Base-by-base conservation (phyloP, 169 alveolate genomes). In the Cryptosporidium muris region DNA sequence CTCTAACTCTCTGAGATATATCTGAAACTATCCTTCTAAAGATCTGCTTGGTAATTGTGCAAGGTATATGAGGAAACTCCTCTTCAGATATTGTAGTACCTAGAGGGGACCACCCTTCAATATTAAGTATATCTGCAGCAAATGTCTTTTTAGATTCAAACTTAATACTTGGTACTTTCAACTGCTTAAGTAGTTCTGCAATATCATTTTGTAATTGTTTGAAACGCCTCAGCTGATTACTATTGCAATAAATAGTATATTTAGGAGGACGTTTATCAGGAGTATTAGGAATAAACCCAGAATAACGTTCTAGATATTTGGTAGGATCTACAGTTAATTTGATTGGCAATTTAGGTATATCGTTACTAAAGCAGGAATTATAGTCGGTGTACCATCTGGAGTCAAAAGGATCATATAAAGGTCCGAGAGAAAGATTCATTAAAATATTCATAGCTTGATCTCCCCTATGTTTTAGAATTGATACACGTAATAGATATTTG, bases 81-180 rank as follows among this genome's bases (percentile, higher is more conserved):
- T 48, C 37, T 14, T 74, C 85, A 11, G 25, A 40, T 1, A 74
- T 74, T 2, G 85, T 74, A 14, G 85, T 74, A 43, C 47, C 60
- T 14, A 74, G 48, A 58, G 85, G 85, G 6, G 63, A 66, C 85
- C 85, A 74, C 2, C 85, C 85, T 11, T 74, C 74, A 43, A 74
- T 11, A 40, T 66, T 74, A 4, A 74, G 52, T 14, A 74, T 74
- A 34, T 74, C 85, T 14, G 85, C 67, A 4, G 60, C 6, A 14
- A 74, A 42, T 16, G 85, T 66, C 9, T 16, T 74, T 2, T 74
- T 58, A n/a, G 63, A 58, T 14, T 74, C 85, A n/a, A 74, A 74
- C n/a, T 74, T 68, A 34, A 74, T 48, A 53, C 43, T 4, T 14
- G 85, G 85, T 36, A 74, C 48, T 1, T 60, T 51, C 11, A 63